Conservation (phyloP, 805 yeast genomes). For the Ogataea salicorniae region DNA sequence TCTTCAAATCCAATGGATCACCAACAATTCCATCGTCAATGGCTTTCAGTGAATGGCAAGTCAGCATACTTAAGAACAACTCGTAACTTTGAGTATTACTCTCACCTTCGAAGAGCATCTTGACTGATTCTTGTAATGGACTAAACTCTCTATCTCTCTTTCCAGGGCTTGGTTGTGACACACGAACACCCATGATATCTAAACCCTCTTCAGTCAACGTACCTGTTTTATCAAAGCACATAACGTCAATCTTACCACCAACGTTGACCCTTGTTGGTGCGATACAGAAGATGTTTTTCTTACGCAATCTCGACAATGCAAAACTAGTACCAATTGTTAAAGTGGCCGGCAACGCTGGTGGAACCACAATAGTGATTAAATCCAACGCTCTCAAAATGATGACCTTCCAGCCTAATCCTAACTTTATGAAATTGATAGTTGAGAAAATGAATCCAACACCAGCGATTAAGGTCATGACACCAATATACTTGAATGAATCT, state of each 20-base stretch:
- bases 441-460: conserved; percentile 77
- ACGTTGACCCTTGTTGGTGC: conserved; percentile 92
- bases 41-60: conserved; percentile 82
- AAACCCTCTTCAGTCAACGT: conserved; percentile 96
- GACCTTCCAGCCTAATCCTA: conserved; percentile 63
- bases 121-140: conserved; percentile 13
- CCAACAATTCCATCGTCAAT: conserved; percentile 82
- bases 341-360: conserved; percentile 98
- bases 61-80: conserved; percentile 46
- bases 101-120: conserved; percentile 12
- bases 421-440: conserved; percentile 71
- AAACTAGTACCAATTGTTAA: conserved; percentile 94
- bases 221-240: conserved; percentile 96
- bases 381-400: conserved; percentile 89
- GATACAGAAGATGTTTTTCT: conserved; percentile 74
- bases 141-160: conserved; percentile 27
- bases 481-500: conserved; percentile 94
- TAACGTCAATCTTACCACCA: conserved; percentile 89
- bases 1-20: conserved; percentile 88
- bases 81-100: conserved; percentile 23
- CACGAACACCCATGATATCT: conserved; percentile 62
- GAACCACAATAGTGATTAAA: conserved; percentile 92
- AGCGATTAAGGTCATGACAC: conserved; percentile 88
- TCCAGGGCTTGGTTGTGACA: conserved; percentile 30
- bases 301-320: conserved; percentile 72